Conservation (phyloP, 192 early-diverging fungal species). For the Coemansia sp. region DNA sequence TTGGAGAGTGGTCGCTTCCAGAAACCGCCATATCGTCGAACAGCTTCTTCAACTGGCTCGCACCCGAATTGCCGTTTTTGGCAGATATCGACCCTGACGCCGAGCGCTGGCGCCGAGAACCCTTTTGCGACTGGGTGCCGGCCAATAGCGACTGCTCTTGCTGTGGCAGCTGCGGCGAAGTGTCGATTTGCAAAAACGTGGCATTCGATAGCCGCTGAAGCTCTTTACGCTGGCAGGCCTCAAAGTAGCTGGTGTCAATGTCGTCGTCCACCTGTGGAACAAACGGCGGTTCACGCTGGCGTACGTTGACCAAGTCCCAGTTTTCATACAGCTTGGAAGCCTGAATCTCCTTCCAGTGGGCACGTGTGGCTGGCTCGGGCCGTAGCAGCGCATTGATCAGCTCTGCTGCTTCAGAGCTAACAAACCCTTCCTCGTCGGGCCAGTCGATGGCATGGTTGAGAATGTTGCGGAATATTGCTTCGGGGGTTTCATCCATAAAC, state of each 20-base stretch:
- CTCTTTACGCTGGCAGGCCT: conserved; percentile 77
- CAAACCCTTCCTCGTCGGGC: conserved; percentile 54
- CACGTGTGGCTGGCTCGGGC: conserved; percentile 66
- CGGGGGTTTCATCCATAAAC: conserved; percentile 82
- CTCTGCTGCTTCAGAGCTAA: conserved; percentile 65
- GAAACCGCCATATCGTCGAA: conserved; percentile 19
- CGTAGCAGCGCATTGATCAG: conserved; percentile 73
- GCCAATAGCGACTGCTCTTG: conserved; percentile 10
- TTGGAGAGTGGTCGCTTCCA: background rate
- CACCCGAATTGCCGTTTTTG: background rate
- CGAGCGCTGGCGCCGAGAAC: conserved; percentile 19
- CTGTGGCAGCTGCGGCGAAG: background rate
- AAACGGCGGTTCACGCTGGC: conserved; percentile 79
- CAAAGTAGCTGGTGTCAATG: conserved; percentile 92
- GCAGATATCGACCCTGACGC: conserved; percentile 17
- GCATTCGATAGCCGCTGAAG: conserved; percentile 71
- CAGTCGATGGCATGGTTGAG: conserved; percentile 64
- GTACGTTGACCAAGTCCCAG: conserved; percentile 75
- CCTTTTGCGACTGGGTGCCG: conserved; percentile 9
- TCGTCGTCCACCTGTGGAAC: conserved; percentile 76
- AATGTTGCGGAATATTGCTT: conserved; percentile 87
- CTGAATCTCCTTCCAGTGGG: conserved; percentile 65
- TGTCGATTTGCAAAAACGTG: conserved; percentile 48
- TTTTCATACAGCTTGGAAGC: conserved; percentile 69
- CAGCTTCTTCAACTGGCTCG: conserved; percentile 43